These are phyloP conservation scores for Galeopsis tetrahit DNA, from an alignment of 257 asterid species.

Conservation along the genomic window DNA sequence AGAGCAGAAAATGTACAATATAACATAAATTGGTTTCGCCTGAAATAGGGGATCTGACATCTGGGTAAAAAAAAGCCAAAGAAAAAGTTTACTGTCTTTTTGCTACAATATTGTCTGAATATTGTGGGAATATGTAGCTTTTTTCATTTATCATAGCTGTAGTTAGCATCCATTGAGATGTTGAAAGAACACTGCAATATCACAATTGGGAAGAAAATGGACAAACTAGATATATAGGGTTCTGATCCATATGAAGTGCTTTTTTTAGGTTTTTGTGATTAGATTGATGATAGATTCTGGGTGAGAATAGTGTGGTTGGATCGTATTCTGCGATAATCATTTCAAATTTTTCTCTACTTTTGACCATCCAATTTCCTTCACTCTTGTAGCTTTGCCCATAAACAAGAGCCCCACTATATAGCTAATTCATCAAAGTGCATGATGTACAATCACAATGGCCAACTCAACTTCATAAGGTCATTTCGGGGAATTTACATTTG, in stretches of 20 bases:
- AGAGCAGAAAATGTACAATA: conserved; percentile 35
- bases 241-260: conserved; percentile 16
- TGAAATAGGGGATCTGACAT: conserved; percentile 51
- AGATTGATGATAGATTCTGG: conserved; percentile 44
- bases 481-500: background rate
- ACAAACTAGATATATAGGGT: conserved; percentile 16
- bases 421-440: conserved; percentile 37
- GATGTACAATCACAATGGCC: conserved; percentile 41
- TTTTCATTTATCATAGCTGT: conserved; percentile 40
- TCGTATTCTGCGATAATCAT: conserved; percentile 36
- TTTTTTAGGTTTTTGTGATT: conserved; percentile 27
- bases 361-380: conserved; percentile 39
- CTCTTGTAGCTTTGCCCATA: conserved; percentile 32
- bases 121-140: conserved; percentile 58
- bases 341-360: conserved; percentile 38
- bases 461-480: conserved; percentile 4
- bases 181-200: conserved; percentile 63
- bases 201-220: conserved; percentile 40
- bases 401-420: conserved; percentile 39
- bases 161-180: conserved; percentile 50
- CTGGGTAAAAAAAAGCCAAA: conserved; percentile 37
- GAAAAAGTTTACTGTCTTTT: conserved; percentile 65
- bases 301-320: conserved; percentile 31
- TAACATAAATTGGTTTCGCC: conserved; percentile 43
- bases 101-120: conserved; percentile 65